Evolutionary conservation across 2,329 filamentous ascomycete species (phyloP), one percentile per base, ranked within the genome.

Genomic region (Sphaerostilbella broomeana): DNA sequence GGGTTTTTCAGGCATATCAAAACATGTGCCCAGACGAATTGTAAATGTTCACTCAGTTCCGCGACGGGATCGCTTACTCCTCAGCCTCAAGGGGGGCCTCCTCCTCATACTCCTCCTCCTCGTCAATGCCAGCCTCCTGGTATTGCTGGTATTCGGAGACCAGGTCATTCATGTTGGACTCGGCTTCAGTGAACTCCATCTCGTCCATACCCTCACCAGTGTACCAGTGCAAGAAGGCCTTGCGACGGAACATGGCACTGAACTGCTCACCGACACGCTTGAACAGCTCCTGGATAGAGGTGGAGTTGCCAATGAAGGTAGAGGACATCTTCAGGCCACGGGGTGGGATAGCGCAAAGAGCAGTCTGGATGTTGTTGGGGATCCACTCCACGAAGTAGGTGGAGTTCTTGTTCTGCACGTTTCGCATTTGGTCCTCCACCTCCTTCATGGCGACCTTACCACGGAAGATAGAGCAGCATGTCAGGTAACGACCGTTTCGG

Each of bases 171-270:
- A 98, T 97, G 79, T 98, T 98, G 73, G 86, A 94, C 83, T 98
- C 92, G 58, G 92, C 92, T 80, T 98, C 92, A 64, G 92, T 98
- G 78, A 98, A 98, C 77, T 98, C 92, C 92, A 98, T 97, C 84
- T 98, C 92, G 73, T 98, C 92, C 92, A 98, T 98, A 75, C 92
- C 92, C 80, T 98, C 92, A 64, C 89, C 89, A 81, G 92, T 98
- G 76, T 98, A 98, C 92, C 92, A 98, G 78, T 97, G 92, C 81
- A 98, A 86, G 88, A 98, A 98, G 82, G 92, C 92, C 86, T 97
- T 98, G 74, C 92, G 88, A 75, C 92, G 81, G 84, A 98, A 98
- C 92, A 98, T 98, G 66, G 89, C 92, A 73, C 84, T 89, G 81
- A 98, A 98, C 75, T 98, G 92, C 71, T 98, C 92, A 64, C 92